phyloP scores from a whole-genome alignment of 139 green algal species.

The Tetraselmis chui region DNA sequence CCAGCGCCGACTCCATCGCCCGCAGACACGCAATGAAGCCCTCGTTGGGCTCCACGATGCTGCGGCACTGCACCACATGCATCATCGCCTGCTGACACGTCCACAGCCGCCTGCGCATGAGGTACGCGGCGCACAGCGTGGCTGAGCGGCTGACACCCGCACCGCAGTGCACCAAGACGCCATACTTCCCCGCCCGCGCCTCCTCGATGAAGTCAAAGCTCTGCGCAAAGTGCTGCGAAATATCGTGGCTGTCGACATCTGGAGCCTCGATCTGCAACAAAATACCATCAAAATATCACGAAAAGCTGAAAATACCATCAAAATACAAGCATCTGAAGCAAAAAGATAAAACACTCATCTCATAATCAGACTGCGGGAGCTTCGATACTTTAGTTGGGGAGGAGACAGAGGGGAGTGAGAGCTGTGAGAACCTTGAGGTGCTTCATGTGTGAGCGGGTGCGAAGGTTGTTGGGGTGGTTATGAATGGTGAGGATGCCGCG shows the following conservation, averaged over 20 bases:
- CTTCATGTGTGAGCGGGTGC: slow-evolving; percentile 9
- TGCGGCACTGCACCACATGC: slow-evolving; percentile 26
- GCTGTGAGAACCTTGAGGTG: slow-evolving; percentile 40
- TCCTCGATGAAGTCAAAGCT: slow-evolving; percentile 68
- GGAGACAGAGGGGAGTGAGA: neutral
- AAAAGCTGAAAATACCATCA: no score
- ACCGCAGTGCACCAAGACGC: slow-evolving; percentile 76
- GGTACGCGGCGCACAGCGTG: slow-evolving; percentile 65
- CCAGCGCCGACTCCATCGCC: slow-evolving; percentile 58
- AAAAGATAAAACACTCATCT: no score
- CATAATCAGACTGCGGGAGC: no score
- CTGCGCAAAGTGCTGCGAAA: slow-evolving; percentile 45
- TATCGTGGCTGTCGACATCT: slow-evolving; percentile 40
- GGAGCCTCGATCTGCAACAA: slow-evolving; percentile 2
- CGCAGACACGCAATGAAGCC: slow-evolving; percentile 73
- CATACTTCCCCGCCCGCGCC: slow-evolving; percentile 18
- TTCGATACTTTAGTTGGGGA: no score
- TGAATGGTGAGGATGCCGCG: slow-evolving; percentile 54
- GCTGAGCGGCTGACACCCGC: slow-evolving; percentile 67
- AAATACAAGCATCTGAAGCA: no score
- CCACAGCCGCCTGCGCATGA: slow-evolving; percentile 65
- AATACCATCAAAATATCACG: no score
- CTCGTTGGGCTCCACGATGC: slow-evolving; percentile 59
- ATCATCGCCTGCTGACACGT: slow-evolving; percentile 30
- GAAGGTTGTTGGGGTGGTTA: slow-evolving; percentile 61